Evolutionary conservation across 371 early-diverging fungal genomes (phyloP), one percentile per base, ranked within the genome.

Genomic region (Zychaea mexicana): DNA sequence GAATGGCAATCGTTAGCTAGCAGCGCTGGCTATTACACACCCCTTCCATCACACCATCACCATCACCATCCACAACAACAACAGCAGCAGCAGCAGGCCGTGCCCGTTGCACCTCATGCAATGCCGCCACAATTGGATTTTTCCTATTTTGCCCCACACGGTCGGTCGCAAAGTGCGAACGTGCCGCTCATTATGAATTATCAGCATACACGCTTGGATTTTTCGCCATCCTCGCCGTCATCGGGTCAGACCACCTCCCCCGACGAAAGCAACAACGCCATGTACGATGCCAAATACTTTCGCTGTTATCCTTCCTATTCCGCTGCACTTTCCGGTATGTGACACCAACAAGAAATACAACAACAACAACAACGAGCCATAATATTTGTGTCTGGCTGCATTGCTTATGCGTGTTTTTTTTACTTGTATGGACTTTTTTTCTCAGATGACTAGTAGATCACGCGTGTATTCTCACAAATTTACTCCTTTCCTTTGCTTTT

Each of bases 151-250:
- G 49, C 49, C 10, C 46, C 60, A 7, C 60, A 59, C 17, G 45
- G 42, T 19, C 42, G 60, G 30, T 59, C 60, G 8, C 42, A 42
- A 15, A 59, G 60, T 28, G 60, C 60, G 2, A 59, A 59, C 26
- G 47, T 49, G n/a, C 49, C 49, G 6, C 49, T 49, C n/a, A 49
- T 49, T 24, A 24, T 49, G 26, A 49, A 49, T 24, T 24, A 19
- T 5, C 49, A 46, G 6, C 46, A 19, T 19, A 12, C 49, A 9
- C 49, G 49, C 6, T 49, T 19, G 49, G 49, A 49, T 24, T 49
- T 49, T 49, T 49, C 49, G 3, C 49, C 49, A 9, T 49, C 49
- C 1, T 49, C 49, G 6, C 24, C 49, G 1, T 49, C 49, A 22
- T 49, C 49, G 6, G 49, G 49, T 4, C 49, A 49, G n/a, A 19